Conservation (phyloP, 768 basidiomycete species). For the Aureoboletus auriporus region DNA sequence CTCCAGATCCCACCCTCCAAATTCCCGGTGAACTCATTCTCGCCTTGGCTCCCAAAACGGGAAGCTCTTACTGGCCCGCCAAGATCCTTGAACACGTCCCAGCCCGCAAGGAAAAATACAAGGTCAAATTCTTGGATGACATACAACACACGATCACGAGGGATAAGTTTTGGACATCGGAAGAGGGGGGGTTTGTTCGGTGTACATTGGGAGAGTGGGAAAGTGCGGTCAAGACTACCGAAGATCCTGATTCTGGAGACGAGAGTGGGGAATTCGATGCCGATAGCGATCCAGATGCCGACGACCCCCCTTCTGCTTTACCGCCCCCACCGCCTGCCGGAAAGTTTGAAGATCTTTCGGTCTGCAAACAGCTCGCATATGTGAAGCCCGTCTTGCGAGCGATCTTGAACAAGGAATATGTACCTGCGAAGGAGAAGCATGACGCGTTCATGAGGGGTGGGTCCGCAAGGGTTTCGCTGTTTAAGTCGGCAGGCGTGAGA, state of each 20-base stretch:
- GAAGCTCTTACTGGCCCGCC: constrained; percentile 62
- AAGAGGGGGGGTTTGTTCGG: constrained; percentile 56
- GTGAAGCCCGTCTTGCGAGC: constrained; percentile 59
- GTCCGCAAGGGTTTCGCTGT: constrained; percentile 33
- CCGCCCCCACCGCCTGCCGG: constrained; percentile 40
- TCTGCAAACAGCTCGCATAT: constrained; percentile 61
- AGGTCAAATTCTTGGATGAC: constrained; percentile 57
- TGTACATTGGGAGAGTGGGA: constrained; percentile 62
- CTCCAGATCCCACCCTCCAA: constrained; percentile 44
- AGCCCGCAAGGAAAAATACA: constrained; percentile 44
- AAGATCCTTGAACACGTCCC: constrained; percentile 48
- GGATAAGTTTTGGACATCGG: constrained; percentile 52
- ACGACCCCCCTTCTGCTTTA: constrained; percentile 16
- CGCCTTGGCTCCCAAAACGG: constrained; percentile 35
- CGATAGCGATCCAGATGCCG: constrained; percentile 31
- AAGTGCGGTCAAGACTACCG: constrained; percentile 34
- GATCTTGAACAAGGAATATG: constrained; percentile 53
- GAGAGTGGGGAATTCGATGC: constrained; percentile 20
- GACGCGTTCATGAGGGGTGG: constrained; percentile 58
- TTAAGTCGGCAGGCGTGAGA: constrained; percentile 32
- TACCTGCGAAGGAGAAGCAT: constrained; percentile 48
- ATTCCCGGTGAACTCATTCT: constrained; percentile 70
- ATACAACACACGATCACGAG: constrained; percentile 38
- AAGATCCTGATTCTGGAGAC: constrained; percentile 28
- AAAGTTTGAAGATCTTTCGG: constrained; percentile 45